Conservation (phyloP, 2,329 filamentous ascomycete species). For the Epichloe hybrida region DNA sequence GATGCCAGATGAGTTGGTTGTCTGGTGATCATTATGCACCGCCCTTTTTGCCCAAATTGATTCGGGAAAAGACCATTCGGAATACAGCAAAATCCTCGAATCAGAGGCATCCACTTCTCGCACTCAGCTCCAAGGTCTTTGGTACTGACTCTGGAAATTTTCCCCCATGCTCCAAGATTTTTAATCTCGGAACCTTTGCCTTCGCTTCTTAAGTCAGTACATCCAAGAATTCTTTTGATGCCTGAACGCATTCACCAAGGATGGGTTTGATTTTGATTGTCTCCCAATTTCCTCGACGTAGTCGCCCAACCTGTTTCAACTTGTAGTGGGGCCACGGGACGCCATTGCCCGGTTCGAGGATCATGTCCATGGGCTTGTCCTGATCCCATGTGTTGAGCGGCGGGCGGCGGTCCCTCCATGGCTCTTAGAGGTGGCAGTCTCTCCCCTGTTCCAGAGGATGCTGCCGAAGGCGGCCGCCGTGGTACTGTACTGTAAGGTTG, state of each 20-base stretch:
- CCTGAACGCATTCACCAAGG: slow-evolving; percentile 1
- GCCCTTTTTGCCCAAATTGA: neutral
- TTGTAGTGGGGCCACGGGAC: slow-evolving; percentile 17
- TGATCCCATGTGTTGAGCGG: slow-evolving; percentile 8
- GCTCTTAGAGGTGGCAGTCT: slow-evolving; percentile 34
- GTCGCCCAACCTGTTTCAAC: slow-evolving; percentile 26
- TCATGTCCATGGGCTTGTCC: slow-evolving; percentile 22
- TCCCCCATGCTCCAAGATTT: neutral
- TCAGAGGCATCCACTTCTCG: no score
- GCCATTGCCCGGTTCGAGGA: slow-evolving; percentile 23
- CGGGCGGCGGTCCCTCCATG: slow-evolving; percentile 25
- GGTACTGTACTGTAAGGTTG: slow-evolving; percentile 21
- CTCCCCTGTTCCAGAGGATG: slow-evolving; percentile 25
- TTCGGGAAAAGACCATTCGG: neutral
- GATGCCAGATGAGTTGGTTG: no score
- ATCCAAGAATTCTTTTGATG: neutral
- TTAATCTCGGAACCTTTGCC: neutral
- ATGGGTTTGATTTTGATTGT: slow-evolving; percentile 7
- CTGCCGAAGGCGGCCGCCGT: slow-evolving; percentile 24
- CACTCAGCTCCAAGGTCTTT: no score
- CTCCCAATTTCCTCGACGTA: slow-evolving; percentile 12
- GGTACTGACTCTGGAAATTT: neutral
- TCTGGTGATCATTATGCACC: neutral
- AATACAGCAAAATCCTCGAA: neutral
- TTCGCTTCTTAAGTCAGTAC: neutral